Conservation (phyloP, 306 rosid genomes). For the Rubus idaeus region DNA sequence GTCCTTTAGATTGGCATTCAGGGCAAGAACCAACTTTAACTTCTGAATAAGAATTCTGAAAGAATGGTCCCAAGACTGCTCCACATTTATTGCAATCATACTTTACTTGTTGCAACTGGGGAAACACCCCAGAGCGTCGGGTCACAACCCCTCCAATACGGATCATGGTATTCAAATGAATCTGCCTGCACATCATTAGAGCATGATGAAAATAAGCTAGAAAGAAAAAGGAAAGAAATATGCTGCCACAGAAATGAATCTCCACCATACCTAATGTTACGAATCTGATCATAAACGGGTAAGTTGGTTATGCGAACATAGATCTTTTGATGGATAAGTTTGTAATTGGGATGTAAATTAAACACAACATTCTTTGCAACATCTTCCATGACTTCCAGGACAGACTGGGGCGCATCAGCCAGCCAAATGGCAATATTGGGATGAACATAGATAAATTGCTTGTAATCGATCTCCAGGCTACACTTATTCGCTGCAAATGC, state of each 20-base stretch:
- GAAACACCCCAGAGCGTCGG: slow-evolving; percentile 95
- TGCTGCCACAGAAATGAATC: neutral
- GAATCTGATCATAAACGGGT: slow-evolving; percentile 95
- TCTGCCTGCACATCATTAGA: slow-evolving; percentile 60
- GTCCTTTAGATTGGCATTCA: slow-evolving; percentile 96
- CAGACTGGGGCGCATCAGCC: slow-evolving; percentile 98
- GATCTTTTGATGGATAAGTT: slow-evolving; percentile 77
- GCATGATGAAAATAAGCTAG: slow-evolving; percentile 11
- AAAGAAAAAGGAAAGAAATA: slow-evolving; percentile 1
- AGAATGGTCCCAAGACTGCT: slow-evolving; percentile 83
- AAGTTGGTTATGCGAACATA: slow-evolving; percentile 86
- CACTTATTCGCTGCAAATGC: slow-evolving; percentile 76
- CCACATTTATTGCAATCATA: slow-evolving; percentile 97
- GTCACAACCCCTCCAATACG: slow-evolving; percentile 99
- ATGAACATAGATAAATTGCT: slow-evolving; percentile 85
- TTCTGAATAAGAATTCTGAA: slow-evolving; percentile 96
- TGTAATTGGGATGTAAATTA: slow-evolving; percentile 82
- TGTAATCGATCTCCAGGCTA: slow-evolving; percentile 95
- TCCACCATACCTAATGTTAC: slow-evolving; percentile 76
- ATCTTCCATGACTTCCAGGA: slow-evolving; percentile 98
- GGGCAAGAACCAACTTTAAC: slow-evolving; percentile 99
- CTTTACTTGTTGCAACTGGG: slow-evolving; percentile 97
- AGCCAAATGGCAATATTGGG: slow-evolving; percentile 99
- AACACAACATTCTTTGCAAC: slow-evolving; percentile 91
- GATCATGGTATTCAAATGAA: slow-evolving; percentile 97